Evolutionary conservation across 2,329 filamentous ascomycete species (phyloP).

Genomic region (Scorias spongiosa): DNA sequence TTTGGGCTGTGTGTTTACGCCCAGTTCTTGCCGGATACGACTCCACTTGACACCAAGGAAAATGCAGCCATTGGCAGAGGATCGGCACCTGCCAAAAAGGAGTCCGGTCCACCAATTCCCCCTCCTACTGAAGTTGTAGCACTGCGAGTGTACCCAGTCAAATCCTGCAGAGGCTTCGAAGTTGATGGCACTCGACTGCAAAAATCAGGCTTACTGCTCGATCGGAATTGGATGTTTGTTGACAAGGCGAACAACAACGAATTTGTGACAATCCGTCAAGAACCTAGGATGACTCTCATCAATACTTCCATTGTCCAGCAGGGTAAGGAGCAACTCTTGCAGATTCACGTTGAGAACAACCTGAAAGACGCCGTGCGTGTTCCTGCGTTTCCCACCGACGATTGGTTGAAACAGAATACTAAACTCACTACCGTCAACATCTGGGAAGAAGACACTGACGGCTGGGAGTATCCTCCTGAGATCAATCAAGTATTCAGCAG

Average conservation of each 20-base stretch:
- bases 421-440: conserved; percentile 36
- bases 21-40: conserved; percentile 8
- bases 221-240: conserved; percentile 53
- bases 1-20: conserved; percentile 12
- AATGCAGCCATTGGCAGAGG: conserved; percentile 10
- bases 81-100: conserved; percentile 8
- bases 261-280: conserved; percentile 48
- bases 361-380: conserved; percentile 30
- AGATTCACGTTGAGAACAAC: conserved; percentile 32
- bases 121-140: conserved; percentile 28
- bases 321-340: conserved; percentile 26
- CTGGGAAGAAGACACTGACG: conserved; percentile 45
- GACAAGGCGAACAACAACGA: conserved; percentile 32
- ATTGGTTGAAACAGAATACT: conserved; percentile 42
- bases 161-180: conserved; percentile 48
- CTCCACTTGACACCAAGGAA: conserved; percentile 5
- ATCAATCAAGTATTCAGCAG: conserved; percentile 39
- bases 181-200: conserved; percentile 37
- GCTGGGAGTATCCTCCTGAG: conserved; percentile 35
- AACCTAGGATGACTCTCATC: conserved; percentile 48
- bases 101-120: conserved; percentile 17
- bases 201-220: conserved; percentile 43
- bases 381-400: conserved; percentile 37
- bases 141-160: conserved; percentile 48
- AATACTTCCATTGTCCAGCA: conserved; percentile 24